Percentiles rank a stretch among this genome's conserved stretches.
phyloP scores from a whole-genome alignment of 179 eudicot species.

The Kewa caespitosa region DNA sequence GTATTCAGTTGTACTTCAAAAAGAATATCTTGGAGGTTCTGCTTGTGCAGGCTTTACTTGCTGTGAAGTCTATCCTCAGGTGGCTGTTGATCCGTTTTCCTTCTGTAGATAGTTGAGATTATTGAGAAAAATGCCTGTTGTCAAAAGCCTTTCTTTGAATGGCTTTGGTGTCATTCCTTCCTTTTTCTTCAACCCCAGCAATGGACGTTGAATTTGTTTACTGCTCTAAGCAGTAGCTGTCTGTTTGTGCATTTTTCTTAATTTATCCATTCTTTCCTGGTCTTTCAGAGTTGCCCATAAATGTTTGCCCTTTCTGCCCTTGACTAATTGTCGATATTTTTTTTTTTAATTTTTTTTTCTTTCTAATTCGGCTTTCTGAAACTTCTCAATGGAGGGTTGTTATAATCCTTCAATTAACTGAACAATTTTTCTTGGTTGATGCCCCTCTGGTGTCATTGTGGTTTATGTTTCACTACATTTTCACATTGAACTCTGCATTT shows the following conservation, averaged over 20 bases:
- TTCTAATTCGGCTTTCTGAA: no score
- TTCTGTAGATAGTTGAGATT: slow-evolving; percentile 7
- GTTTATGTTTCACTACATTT: no score
- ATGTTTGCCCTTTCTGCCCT: neutral
- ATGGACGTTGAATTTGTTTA: slow-evolving; percentile 7
- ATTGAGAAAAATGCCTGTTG: slow-evolving; percentile 4
- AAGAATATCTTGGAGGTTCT: neutral
- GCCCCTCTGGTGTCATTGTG: no score
- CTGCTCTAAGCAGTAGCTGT: slow-evolving; percentile 3
- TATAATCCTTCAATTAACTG: no score
- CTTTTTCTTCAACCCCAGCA: slow-evolving; percentile 6
- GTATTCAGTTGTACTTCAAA: slow-evolving; percentile 5
- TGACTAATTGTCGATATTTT: no score
- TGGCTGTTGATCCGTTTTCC: slow-evolving; percentile 12
- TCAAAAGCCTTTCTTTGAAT: neutral
- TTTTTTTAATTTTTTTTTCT: no score
- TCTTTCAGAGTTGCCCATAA: neutral
- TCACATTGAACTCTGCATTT: no score
- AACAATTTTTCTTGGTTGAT: no score
- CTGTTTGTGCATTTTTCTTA: slow-evolving; percentile 11
- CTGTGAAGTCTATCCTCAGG: slow-evolving; percentile 4
- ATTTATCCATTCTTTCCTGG: slow-evolving; percentile 8
- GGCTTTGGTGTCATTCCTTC: neutral
- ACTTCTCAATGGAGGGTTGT: no score
- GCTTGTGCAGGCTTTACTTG: neutral